Conservation (phyloP, 202 grass and related monocot species). For the Musa balbisiana region DNA sequence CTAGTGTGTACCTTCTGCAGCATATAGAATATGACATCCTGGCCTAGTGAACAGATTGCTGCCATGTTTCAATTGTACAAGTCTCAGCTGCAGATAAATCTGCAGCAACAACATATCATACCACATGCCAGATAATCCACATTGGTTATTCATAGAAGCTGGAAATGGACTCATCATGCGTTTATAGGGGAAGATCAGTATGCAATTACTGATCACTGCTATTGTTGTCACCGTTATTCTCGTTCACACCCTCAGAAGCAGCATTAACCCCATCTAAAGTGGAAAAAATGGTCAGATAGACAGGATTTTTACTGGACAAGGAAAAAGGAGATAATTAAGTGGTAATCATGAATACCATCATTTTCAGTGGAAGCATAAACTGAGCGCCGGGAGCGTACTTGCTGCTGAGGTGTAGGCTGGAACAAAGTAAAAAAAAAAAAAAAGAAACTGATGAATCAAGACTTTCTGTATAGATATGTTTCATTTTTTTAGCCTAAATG, state of each 20-base stretch:
- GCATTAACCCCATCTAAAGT: conserved; percentile 34
- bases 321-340: not conserved
- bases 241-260: conserved; percentile 36
- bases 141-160: conserved; percentile 1
- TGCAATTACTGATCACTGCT: not conserved
- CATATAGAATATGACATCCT: not conserved
- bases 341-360: conserved; percentile 37
- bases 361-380: conserved; percentile 64
- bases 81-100: not conserved
- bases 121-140: not conserved
- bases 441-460: not conserved
- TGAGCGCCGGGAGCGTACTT: conserved; percentile 50
- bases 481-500: not conserved
- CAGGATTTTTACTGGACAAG: not conserved
- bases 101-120: not conserved
- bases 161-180: not conserved
- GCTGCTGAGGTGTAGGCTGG: conserved; percentile 67
- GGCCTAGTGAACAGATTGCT: not conserved
- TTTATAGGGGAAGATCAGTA: not conserved
- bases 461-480: not conserved
- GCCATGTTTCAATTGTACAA: conserved; percentile 2
- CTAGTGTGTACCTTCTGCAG: not conserved
- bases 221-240: conserved; percentile 35
- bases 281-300: not conserved
- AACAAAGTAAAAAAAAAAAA: conserved; percentile 5